Evolutionary conservation across 257 asterid species (phyloP), one percentile per base, ranked within the genome.

Genomic region (Perilla frutescens): DNA sequence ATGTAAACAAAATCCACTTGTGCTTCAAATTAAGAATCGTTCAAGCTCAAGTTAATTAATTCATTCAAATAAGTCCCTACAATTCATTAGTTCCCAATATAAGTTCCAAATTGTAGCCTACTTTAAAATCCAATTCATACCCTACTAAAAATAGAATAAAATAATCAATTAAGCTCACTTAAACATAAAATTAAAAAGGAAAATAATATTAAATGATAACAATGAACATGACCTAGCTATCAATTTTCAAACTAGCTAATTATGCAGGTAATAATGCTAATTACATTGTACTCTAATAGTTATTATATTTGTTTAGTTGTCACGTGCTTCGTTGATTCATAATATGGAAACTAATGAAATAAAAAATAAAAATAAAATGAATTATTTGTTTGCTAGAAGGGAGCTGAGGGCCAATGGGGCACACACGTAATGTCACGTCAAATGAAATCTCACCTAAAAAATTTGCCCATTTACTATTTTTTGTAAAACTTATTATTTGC

Each of bases 241-340:
- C 5, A 9, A 31, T 67, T 6, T 50, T 37, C 13, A 11, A 56
- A 49, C 37, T 34, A 34, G 3, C 66, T 43, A 56, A 70, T 13
- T 70, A 57, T 70, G 66, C n/a, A 41, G 32, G 32, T 70, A 40
- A 20, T 68, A 36, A 3, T 53, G 49, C 39, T 47, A 69, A 26
- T 69, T 41, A 10, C 65, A 4, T 37, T 68, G 53, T 54, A 55
- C 51, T 32, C 11, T 66, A 37, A n/a, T 37, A 51, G 20, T 10
- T 8, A 39, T 39, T 34, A 41, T 69, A 53, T 26, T 20, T 69
- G 14, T 55, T 56, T 69, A 53, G 39, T 20, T 69, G 14, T 55
- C 66, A 56, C 63, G 55, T 70, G 74, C 56, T 43, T 36, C 31
- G 47, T 60, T 20, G 43, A 14, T 50, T 53, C 64, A 50, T 68